Percentiles rank a stretch among this genome's conserved stretches.
These are phyloP conservation scores for Fusarium neocosmosporiellum DNA, from an alignment of 2,329 filamentous ascomycete genomes.

Conservation along the genomic window DNA sequence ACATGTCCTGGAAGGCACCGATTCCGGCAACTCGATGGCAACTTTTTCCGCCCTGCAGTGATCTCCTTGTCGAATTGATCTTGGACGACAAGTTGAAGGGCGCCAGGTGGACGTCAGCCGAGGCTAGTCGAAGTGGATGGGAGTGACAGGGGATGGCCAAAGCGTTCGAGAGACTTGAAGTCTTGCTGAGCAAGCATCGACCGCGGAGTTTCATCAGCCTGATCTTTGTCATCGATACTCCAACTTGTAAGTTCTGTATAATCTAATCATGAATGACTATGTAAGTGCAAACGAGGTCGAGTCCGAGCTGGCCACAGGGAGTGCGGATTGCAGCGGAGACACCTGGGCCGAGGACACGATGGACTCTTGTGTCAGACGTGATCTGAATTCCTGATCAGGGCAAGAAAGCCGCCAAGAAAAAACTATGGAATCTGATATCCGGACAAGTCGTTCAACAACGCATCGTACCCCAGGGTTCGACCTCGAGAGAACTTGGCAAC, in stretches of 20 bases:
- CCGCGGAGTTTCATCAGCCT: conserved; percentile 27
- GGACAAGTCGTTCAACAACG: not conserved
- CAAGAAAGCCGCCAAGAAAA: not conserved
- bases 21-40: not conserved
- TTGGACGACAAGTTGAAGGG: not conserved
- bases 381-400: not conserved
- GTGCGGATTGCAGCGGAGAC: not conserved
- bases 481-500: not conserved
- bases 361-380: not conserved
- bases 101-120: not conserved
- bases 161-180: not conserved
- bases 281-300: not conserved
- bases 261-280: not conserved
- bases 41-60: not conserved
- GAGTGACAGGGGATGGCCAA: not conserved
- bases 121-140: not conserved
- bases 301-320: not conserved
- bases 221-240: not conserved
- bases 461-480: not conserved
- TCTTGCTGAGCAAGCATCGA: conserved; percentile 13
- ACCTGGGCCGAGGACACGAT: not conserved
- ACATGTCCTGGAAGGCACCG: not conserved
- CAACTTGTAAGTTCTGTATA: not conserved
- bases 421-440: not conserved
- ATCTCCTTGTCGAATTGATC: not conserved